phyloP scores from a whole-genome alignment of 257 asterid genomes.

The Jaltomata sinuosa region DNA sequence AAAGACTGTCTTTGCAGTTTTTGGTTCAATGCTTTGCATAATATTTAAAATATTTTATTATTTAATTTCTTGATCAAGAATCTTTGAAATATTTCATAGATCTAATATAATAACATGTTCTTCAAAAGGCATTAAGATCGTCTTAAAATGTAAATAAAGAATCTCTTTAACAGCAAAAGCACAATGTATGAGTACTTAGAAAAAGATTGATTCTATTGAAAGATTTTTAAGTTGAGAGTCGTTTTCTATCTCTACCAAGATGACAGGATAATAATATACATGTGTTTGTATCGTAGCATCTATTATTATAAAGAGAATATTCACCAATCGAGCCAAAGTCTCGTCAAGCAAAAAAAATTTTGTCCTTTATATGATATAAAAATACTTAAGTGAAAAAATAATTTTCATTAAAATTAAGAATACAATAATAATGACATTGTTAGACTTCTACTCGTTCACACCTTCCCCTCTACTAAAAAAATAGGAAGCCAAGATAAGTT shows the following conservation, averaged over 20 bases:
- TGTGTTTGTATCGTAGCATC: constrained; percentile 97
- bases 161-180: too few species aligned
- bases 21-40: too few species aligned
- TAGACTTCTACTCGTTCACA: background rate
- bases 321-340: background rate
- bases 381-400: constrained; percentile 48
- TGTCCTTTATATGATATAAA: constrained; percentile 68
- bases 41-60: too few species aligned
- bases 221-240: background rate
- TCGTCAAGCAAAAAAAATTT: too few species aligned
- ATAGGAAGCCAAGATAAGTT: background rate
- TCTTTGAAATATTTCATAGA: too few species aligned
- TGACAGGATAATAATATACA: constrained; percentile 33
- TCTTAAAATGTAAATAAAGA: too few species aligned
- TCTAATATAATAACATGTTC: too few species aligned
- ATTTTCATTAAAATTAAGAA: constrained; percentile 3
- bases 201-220: background rate
- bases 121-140: too few species aligned
- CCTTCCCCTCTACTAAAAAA: background rate
- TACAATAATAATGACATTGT: background rate
- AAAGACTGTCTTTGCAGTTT: too few species aligned
- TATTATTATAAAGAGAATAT: constrained; percentile 91
- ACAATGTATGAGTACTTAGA: background rate
- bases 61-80: too few species aligned
- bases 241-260: background rate